Evolutionary conservation across 345 rosid species (phyloP), one percentile per base, ranked within the genome.

Genomic region (Clarkia xantiana): DNA sequence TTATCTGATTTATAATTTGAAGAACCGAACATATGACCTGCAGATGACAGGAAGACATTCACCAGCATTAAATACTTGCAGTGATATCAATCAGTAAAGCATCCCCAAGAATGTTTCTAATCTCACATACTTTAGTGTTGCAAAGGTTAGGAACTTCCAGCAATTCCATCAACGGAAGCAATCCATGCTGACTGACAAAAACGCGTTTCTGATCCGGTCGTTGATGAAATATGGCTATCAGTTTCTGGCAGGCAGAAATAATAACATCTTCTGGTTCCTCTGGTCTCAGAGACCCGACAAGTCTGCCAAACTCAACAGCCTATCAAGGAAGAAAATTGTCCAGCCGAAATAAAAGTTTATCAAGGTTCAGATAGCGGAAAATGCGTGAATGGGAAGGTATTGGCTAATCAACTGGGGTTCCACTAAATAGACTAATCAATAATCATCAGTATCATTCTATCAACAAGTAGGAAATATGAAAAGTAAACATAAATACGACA

Each of bases 241-340:
- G 96, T 62, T 77, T 86, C 77, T 69, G 86, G 66, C 94, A 84
- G 36, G 94, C 73, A 62, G 95, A 75, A 25, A 80, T 75, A 48
- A 91, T 84, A 57, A 85, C 86, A 55, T 91, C 96, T 79, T 91
- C 98, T 15, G 98, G 61, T 63, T 82, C 81, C 47, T 81, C 94
- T 9, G 77, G 82, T 67, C 87, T 87, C 65, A 91, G 59, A 14
- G 78, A 76, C 47, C 88, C 86, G 54, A 84, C 78, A 63, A 84
- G 70, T 71, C 95, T 75, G 62, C 81, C 66, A 73, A 87, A 86
- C 68, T 91, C 99, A 56, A 91, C 95, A 54, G 88, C 96, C 99
- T 91, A 61, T 46, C 61, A 58, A 60, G 50, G 19, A 67, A 74
- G 57, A 64, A 53, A 22, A 62, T 45, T 45, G 50, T 44, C 13